Evolutionary conservation across 1,139 yeast genomes (phyloP), one percentile per base, ranked within the genome.

Genomic region (Zygotorulaspora mrakii): DNA sequence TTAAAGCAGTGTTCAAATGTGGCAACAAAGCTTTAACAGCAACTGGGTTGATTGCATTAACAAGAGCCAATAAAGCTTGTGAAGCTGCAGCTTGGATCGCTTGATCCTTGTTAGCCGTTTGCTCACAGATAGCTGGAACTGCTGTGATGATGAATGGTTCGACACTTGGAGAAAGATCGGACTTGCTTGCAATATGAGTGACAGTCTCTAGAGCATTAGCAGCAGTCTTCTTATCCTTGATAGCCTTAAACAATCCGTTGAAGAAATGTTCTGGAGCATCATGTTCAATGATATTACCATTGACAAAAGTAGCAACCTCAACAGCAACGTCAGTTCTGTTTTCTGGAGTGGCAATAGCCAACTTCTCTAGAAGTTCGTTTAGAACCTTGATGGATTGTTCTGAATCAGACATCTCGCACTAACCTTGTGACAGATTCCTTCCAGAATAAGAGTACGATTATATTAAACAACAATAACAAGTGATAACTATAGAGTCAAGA

Each of bases 211-310:
- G 77, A 61, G 95, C 95, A 67, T 87, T 84, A 57, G 77, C 69
- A 54, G 82, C 73, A 56, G 71, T 71, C 77, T 89, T 88, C 79
- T 84, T 84, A 78, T 79, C 77, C 67, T 74, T 73, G 63, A 89
- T 72, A 59, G 94, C 82, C 62, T 76, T 77, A 68, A 76, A 74
- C 67, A 91, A 78, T 66, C 83, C 80, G 49, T 68, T 69, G 68
- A 89, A 86, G 77, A 89, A 88, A 66, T 79, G 81, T 64, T 75
- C 81, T 62, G 99, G 98, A 56, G 89, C 94, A 72, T 89, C 97
- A 73, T 91, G 97, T 76, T 91, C 98, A 68, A 89, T 91, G 71
- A 89, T 88, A 63, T 94, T 86, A 56, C 96, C 94, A 74, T 89
- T 91, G 71, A 91, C 78, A 76, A 91, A 89, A 50, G 94, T 79